These are phyloP conservation scores for Vitis labrusca DNA, from an alignment of 164 flowering plant species.

Conservation along the genomic window DNA sequence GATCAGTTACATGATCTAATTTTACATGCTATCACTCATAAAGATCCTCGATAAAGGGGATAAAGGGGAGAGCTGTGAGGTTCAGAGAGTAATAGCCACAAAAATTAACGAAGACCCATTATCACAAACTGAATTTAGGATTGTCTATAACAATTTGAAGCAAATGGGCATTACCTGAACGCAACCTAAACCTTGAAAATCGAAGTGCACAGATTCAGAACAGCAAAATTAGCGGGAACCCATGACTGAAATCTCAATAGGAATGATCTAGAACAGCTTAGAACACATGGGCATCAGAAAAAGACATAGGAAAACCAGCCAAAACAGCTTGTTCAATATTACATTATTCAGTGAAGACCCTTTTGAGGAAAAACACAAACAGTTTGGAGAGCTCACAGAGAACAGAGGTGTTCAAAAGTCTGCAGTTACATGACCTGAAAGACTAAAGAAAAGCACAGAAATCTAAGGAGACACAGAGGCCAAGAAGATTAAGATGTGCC, in stretches of 20 bases:
- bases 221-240: conserved; percentile 42
- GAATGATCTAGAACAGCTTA: conserved; percentile 20
- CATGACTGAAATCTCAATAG: conserved; percentile 24
- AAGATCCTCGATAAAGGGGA: neutral
- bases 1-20: conserved; percentile 36
- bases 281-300: conserved; percentile 33
- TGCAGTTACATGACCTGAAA: conserved; percentile 30
- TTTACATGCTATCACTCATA: conserved; percentile 2
- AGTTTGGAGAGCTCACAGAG: neutral
- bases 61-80: neutral
- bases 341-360: conserved; percentile 34
- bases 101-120: conserved; percentile 41
- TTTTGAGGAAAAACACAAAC: conserved; percentile 10
- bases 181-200: conserved; percentile 10
- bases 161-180: conserved; percentile 32
- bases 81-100: conserved; percentile 5
- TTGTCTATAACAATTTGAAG: conserved; percentile 21
- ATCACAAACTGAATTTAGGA: conserved; percentile 13
- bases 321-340: conserved; percentile 12
- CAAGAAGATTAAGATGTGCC: conserved; percentile 15
- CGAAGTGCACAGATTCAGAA: conserved; percentile 3
- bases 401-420: neutral
- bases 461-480: conserved; percentile 1
- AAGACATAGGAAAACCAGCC: conserved; percentile 7
- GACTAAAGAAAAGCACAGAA: conserved; percentile 7